Base-by-base conservation (phyloP, 1,284 basidiomycete species). In the Tranzscheliella williamsii region DNA sequence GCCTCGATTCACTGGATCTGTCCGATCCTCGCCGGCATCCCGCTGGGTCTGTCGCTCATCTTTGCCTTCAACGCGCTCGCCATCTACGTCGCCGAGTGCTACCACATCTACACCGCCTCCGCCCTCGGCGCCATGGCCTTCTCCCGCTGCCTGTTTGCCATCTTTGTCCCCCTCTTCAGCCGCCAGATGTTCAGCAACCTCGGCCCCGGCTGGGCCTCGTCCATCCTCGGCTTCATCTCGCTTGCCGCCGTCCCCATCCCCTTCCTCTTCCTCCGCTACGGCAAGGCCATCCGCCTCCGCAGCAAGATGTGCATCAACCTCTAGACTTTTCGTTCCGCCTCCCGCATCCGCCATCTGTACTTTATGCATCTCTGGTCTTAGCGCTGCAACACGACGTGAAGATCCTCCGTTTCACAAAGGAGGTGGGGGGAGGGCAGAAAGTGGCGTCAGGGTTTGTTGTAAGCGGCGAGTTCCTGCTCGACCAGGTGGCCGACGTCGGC, bases 91-190 rank as follows among this genome's bases (percentile, higher is more conserved):
- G 46, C 55, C 4, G 60, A 67, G 38, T 60, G 60, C 38, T 63
- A 62, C 30, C 51, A 53, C 35, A 49, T 50, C 40, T 67, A 63
- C 38, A 52, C 64, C 21, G 64, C 64, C 2, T 58, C 53, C 6
- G 64, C 60, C 3, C 24, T 67, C 8, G 45, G 49, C 18, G 64
- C 60, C 4, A 54, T 63, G 52, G 57, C 64, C 2, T 57, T 64
- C 35, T 64, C 54, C 16, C 38, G 64, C 12, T 67, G 53, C 33
- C 24, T 64, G 4, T 54, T 67, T 30, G 64, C 64, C 13, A 36
- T 63, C 33, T 57, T 64, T 37, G 56, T 62, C 8, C 58, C 58
- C 21, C 32, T 62, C 9, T 62, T 62, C 33, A 48, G 53, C 1
- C 26, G 49, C 11, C 52, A 55, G 42, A 61, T 62, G 47, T 62